Percentiles rank a stretch among this genome's conserved stretches.
These are phyloP conservation scores for Xylaria digitata DNA, from an alignment of 2,329 filamentous ascomycete genomes.

Conservation along the genomic window DNA sequence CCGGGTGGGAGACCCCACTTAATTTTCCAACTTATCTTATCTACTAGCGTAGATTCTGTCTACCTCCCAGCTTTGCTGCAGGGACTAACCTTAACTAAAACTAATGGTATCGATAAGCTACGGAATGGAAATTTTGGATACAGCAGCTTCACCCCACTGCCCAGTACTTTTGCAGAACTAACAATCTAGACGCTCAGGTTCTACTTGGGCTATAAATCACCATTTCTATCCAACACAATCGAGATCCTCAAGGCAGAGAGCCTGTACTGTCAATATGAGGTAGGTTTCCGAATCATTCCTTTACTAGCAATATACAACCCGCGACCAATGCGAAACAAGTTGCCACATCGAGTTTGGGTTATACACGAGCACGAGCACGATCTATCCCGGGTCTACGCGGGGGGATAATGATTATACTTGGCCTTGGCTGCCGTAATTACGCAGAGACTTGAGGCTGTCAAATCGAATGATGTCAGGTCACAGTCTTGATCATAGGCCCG, in stretches of 20 bases:
- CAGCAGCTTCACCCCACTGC: slow-evolving; percentile 31
- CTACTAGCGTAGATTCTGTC: not conserved
- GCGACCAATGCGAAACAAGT: slow-evolving; percentile 19
- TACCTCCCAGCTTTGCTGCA: slow-evolving; percentile 4
- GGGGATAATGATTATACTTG: not conserved
- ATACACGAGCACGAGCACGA: not conserved
- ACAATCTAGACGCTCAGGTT: slow-evolving; percentile 16
- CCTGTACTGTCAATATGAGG: slow-evolving; percentile 45
- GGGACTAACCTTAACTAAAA: not conserved
- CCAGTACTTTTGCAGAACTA: slow-evolving; percentile 27
- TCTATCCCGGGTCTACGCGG: not conserved
- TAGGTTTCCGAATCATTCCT: slow-evolving; percentile 40
- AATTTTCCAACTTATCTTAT: slow-evolving; percentile 15
- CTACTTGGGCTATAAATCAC: slow-evolving; percentile 18
- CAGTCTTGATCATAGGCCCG: not conserved
- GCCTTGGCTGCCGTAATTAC: not conserved
- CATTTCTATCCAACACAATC: slow-evolving; percentile 21
- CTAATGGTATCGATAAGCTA: slow-evolving; percentile 32
- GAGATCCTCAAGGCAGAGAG: slow-evolving; percentile 14
- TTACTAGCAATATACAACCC: not conserved
- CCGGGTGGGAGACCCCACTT: slow-evolving; percentile 11
- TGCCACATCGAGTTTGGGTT: slow-evolving; percentile 14
- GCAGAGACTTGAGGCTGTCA: no score
- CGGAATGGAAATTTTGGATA: slow-evolving; percentile 35
- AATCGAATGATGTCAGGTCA: not conserved